phyloP scores from a whole-genome alignment of 2,329 filamentous ascomycete genomes.

The Lecanicillium sp. region DNA sequence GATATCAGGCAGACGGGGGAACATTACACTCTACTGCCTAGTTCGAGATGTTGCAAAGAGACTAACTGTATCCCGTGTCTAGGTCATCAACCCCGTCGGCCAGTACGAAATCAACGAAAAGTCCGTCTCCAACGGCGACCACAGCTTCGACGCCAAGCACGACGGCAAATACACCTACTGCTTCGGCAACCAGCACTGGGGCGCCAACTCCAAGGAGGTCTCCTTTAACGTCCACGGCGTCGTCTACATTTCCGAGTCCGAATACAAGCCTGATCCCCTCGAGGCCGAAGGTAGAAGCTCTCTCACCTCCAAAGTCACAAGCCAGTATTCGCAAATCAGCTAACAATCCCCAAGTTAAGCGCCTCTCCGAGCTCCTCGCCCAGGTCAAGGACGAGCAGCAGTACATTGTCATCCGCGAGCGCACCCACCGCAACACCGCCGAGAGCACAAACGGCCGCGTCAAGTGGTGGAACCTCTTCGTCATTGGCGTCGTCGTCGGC shows the following conservation, averaged over 20 bases:
- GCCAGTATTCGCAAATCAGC: too few relatives aligned
- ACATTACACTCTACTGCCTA: neutral
- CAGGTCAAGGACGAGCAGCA: constrained; percentile 97
- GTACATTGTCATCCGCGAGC: constrained; percentile 92
- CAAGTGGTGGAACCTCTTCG: constrained; percentile 99
- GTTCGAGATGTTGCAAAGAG: constrained; percentile 2
- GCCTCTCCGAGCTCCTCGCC: constrained; percentile 75
- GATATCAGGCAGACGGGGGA: neutral
- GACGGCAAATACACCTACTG: constrained; percentile 95
- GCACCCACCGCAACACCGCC: constrained; percentile 95
- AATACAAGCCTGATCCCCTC: constrained; percentile 78
- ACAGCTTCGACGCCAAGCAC: constrained; percentile 76
- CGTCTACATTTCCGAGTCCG: constrained; percentile 88
- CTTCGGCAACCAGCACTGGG: constrained; percentile 99
- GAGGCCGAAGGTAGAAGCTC: constrained; percentile 90
- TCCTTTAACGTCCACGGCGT: constrained; percentile 99
- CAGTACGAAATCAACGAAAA: constrained; percentile 75
- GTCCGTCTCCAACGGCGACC: constrained; percentile 81
- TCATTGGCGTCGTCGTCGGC: constrained; percentile 79
- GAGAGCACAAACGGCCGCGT: constrained; percentile 96
- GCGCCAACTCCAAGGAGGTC: constrained; percentile 92
- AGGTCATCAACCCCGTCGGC: constrained; percentile 74
- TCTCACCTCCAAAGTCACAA: too few relatives aligned
- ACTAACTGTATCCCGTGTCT: constrained; percentile 17
- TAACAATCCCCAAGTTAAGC: constrained; percentile 53